Evolutionary conservation across 1,284 basidiomycete species (phyloP).

Genomic region (Wolfiporia cocos): DNA sequence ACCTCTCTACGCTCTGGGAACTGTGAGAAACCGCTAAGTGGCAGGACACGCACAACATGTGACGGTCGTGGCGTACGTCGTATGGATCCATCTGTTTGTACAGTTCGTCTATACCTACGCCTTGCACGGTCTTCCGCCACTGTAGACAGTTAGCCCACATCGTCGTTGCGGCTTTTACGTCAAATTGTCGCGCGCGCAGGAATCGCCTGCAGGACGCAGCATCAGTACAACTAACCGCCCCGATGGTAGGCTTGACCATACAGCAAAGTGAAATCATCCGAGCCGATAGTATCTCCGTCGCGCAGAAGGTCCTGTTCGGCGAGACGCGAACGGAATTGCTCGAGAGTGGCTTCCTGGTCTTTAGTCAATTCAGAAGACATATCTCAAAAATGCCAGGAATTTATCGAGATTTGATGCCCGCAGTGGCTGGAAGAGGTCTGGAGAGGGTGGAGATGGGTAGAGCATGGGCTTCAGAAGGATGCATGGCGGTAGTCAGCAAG

Average conservation of each 20-base stretch:
- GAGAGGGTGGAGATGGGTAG: no score
- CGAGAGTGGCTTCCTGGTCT: slow-evolving; percentile 14
- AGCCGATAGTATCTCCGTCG: slow-evolving; percentile 56
- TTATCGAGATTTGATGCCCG: no score
- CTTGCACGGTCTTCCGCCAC: slow-evolving; percentile 52
- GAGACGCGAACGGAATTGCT: slow-evolving; percentile 42
- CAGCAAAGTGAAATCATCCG: slow-evolving; percentile 59
- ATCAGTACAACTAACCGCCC: not conserved
- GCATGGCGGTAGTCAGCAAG: no score
- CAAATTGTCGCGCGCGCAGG: slow-evolving; percentile 56
- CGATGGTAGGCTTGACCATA: slow-evolving; percentile 6
- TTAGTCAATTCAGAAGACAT: no score
- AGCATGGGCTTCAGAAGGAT: no score
- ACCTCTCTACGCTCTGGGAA: slow-evolving; percentile 62
- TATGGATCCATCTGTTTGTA: slow-evolving; percentile 53
- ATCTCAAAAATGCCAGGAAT: no score
- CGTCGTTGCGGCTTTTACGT: slow-evolving; percentile 43
- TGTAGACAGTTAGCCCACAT: slow-evolving; percentile 56
- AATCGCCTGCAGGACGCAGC: slow-evolving; percentile 45
- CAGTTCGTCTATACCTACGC: slow-evolving; percentile 52
- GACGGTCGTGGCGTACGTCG: slow-evolving; percentile 36
- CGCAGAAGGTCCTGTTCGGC: slow-evolving; percentile 45
- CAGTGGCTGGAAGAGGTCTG: no score
- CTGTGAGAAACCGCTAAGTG: slow-evolving; percentile 27
- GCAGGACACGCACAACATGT: not conserved